Percentiles rank a stretch among this genome's conserved stretches.
Conservation (phyloP, 495 filamentous ascomycete species). For the Poronia punctata region DNA sequence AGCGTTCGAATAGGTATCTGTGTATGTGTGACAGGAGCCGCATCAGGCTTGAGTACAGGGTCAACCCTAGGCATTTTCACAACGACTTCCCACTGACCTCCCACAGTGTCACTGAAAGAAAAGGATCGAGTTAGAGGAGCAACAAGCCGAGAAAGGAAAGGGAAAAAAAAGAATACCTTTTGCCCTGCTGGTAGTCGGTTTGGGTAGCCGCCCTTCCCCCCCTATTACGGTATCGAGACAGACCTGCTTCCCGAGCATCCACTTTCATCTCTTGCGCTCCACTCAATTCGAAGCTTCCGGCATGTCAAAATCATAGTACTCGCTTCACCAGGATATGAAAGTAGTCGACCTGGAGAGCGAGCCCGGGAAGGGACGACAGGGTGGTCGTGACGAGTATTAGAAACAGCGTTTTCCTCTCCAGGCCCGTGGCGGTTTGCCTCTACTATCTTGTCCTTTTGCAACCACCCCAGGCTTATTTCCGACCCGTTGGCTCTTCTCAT, state of each 20-base stretch:
- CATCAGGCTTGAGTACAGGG: constrained; percentile 5
- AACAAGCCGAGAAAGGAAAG: constrained; percentile 2
- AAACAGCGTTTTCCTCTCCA: constrained; percentile 8
- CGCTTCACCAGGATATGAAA: neutral
- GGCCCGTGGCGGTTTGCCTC: neutral
- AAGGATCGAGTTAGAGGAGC: neutral
- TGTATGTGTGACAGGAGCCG: constrained; percentile 7
- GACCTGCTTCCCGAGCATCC: constrained; percentile 27
- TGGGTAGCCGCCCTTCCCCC: constrained; percentile 6
- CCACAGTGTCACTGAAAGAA: neutral
- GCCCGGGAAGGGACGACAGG: constrained; percentile 5
- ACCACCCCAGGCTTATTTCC: neutral
- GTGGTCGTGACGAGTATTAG: constrained; percentile 17
- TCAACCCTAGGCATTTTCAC: neutral
- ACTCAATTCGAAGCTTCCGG: constrained; percentile 15
- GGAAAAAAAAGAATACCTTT: too few species aligned
- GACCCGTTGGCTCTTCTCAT: neutral
- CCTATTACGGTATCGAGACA: constrained; percentile 15
- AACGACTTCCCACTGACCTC: neutral
- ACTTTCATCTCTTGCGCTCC: constrained; percentile 23
- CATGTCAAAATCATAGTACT: constrained; percentile 7
- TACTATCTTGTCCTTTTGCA: neutral
- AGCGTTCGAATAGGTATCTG: too few species aligned
- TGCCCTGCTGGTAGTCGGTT: constrained; percentile 11
- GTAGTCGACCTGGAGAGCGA: constrained; percentile 2